phyloP scores from a whole-genome alignment of 2,329 filamentous ascomycete genomes.

The Trichoderma sp. region DNA sequence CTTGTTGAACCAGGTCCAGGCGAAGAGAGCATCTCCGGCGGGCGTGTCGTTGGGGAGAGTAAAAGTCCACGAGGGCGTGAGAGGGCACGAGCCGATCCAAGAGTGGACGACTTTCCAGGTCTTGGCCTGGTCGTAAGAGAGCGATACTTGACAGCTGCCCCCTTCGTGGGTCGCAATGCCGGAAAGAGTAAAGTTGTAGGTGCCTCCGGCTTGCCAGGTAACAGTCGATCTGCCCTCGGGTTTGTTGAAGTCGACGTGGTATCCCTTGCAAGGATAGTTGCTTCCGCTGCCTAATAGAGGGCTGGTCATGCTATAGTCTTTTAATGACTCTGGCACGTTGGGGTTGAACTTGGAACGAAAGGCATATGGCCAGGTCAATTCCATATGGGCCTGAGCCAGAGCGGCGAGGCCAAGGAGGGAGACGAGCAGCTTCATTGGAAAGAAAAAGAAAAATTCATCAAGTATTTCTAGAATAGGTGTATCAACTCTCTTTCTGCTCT shows the following conservation, averaged over 20 bases:
- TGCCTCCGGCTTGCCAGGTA: conserved; percentile 63
- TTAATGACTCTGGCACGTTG: conserved; percentile 50
- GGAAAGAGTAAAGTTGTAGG: conserved; percentile 64
- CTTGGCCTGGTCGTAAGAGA: conserved; percentile 72
- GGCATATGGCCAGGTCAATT: conserved; percentile 54
- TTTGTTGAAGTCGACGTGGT: conserved; percentile 51
- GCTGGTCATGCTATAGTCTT: conserved; percentile 72
- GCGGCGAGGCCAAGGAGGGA: conserved; percentile 24
- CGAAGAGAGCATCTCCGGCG: conserved; percentile 65
- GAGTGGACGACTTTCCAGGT: conserved; percentile 70
- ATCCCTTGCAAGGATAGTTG: conserved; percentile 76
- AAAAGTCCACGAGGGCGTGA: conserved; percentile 63
- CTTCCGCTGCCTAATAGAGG: conserved; percentile 64
- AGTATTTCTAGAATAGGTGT: not conserved
- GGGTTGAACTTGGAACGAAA: conserved; percentile 57
- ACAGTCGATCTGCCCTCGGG: conserved; percentile 57
- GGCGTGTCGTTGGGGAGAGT: conserved; percentile 66
- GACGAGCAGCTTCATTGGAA: conserved; percentile 27
- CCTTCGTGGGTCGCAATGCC: conserved; percentile 68
- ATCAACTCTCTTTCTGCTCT: not conserved
- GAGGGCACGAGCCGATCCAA: conserved; percentile 59
- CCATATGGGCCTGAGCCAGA: conserved; percentile 51
- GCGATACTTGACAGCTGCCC: conserved; percentile 74
- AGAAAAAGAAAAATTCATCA: not conserved
- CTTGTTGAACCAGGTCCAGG: conserved; percentile 78